phyloP scores from a whole-genome alignment of 805 yeast species.

The Wickerhamiella parazyma region DNA sequence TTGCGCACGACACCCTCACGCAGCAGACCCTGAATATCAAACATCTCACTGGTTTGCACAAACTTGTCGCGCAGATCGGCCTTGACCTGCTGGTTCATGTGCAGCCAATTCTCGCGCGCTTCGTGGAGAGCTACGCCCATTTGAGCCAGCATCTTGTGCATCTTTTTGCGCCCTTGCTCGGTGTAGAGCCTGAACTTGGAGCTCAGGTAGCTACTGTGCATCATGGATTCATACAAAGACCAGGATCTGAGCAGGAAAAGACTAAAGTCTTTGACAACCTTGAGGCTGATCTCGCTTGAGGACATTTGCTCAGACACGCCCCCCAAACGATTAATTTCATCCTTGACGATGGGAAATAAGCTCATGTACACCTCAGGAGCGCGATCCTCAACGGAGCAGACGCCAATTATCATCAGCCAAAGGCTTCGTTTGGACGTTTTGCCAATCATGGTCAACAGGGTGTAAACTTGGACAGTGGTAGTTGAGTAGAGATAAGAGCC shows the following conservation, averaged over 20 bases:
- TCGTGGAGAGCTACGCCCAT: constrained; percentile 87
- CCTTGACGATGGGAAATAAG: constrained; percentile 59
- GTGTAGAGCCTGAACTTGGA: constrained; percentile 81
- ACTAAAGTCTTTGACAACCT: constrained; percentile 71
- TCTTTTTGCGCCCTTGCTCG: constrained; percentile 72
- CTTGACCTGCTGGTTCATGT: constrained; percentile 71
- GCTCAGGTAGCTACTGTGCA: constrained; percentile 81
- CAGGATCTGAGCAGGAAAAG: constrained; percentile 81
- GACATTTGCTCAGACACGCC: constrained; percentile 22
- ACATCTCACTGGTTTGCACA: constrained; percentile 52
- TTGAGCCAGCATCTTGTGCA: constrained; percentile 85
- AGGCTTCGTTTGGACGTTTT: constrained; percentile 54
- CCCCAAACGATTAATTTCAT: constrained; percentile 66
- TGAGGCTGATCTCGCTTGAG: constrained; percentile 30
- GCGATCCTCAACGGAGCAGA: constrained; percentile 61
- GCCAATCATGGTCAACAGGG: constrained; percentile 67
- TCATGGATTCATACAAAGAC: constrained; percentile 81
- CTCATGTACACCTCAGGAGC: constrained; percentile 60
- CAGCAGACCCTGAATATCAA: constrained; percentile 70
- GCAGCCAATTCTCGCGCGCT: constrained; percentile 88
- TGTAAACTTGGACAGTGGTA: constrained; percentile 63
- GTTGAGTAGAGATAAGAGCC: constrained; percentile 73
- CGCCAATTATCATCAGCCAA: constrained; percentile 85
- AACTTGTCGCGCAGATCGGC: constrained; percentile 57
- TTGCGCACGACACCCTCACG: constrained; percentile 78